These are phyloP conservation scores for Candida parachauliodes DNA, from an alignment of 805 yeast genomes.

Conservation along the genomic window DNA sequence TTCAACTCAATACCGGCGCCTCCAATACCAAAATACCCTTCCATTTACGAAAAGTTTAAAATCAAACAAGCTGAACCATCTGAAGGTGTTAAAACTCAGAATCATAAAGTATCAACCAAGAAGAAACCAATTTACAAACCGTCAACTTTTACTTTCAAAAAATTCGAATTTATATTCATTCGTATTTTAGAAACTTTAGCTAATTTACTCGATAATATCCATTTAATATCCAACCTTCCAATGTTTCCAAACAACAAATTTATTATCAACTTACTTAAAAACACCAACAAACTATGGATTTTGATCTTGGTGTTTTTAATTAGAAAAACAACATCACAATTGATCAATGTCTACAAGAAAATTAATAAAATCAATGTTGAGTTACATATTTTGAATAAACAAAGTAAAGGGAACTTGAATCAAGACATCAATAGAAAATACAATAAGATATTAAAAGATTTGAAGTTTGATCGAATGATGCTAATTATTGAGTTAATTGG, in stretches of 20 bases:
- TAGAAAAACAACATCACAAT: conserved; percentile 39
- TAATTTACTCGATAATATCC: conserved; percentile 38
- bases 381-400: conserved; percentile 25
- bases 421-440: conserved; percentile 31
- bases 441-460: conserved; percentile 38
- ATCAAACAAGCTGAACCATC: conserved; percentile 11
- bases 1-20: conserved; percentile 14
- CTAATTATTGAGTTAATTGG: conserved; percentile 38
- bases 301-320: conserved; percentile 38
- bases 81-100: neutral
- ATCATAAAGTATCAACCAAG: neutral
- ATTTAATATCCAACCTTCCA: conserved; percentile 39
- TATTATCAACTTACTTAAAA: conserved; percentile 28
- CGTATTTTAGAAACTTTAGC: conserved; percentile 34
- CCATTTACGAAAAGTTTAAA: conserved; percentile 30
- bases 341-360: conserved; percentile 35
- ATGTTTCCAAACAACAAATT: conserved; percentile 33
- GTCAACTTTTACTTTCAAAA: conserved; percentile 25
- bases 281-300: conserved; percentile 43
- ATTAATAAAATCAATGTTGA: conserved; percentile 37
- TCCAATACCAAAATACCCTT: conserved; percentile 29
- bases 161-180: conserved; percentile 26
- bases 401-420: conserved; percentile 17
- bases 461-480: conserved; percentile 42
- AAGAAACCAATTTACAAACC: conserved; percentile 6